Evolutionary conservation across 805 yeast species (phyloP), one percentile per base, ranked within the genome.

Genomic region (Candida xiaguanensis): DNA sequence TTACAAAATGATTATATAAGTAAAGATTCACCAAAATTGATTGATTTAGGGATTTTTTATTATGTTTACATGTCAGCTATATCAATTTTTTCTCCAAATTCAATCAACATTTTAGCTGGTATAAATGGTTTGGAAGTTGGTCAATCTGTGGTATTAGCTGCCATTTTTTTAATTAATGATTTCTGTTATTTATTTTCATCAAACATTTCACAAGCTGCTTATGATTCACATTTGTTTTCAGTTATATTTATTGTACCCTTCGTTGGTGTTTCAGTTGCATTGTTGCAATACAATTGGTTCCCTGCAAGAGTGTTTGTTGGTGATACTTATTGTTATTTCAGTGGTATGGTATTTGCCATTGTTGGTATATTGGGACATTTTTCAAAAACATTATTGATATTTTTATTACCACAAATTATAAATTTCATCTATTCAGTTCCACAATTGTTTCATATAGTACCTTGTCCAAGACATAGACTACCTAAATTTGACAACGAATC

Each of bases 331-430:
- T 93, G 99, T 64, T 93, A 93, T 63, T 90, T 93, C 61, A 88
- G 96, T 18, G 99, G 99, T 3, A 93, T 93, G 99, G 95, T 93
- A 1, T 89, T 93, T 61, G 99, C 98, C 0, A 93, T 90, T 19
- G 96, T 87, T 22, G 98, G 97, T 1, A 93, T 93, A 25, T 72
- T 87, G 42, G 98, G 98, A 1, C 99, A 93, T 67, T 93, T 90
- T 60, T 87, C 96, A 31, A 93, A 93, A 63, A 93, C 99, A 0
- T 67, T 91, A 49, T 67, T 93, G 61, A 61, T 90, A 24, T 82
- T 93, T 54, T 84, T 93, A 57, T 66, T 87, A 30, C 98, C 98
- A 2, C 99, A 93, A 63, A 85, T 93, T 39, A 61, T 88, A 63
- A 93, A 93, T 58, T 93, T 93, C 50, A 48, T 88, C 15, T 93